Conservation (phyloP, 768 basidiomycete genomes). For the Agaricus subrufescens region DNA sequence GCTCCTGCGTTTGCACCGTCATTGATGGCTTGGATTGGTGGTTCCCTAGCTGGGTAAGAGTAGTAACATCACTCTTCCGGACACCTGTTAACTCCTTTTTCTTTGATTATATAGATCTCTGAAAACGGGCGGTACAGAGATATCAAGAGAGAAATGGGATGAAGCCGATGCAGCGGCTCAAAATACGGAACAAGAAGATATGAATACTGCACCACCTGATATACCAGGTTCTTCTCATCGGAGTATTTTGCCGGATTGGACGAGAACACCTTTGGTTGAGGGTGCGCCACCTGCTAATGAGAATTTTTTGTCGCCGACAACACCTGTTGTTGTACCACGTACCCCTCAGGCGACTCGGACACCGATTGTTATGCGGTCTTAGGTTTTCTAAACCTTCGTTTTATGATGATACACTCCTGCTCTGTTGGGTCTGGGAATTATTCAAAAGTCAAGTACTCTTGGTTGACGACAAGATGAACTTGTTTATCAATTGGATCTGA, state of each 20-base stretch:
- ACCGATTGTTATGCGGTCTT: background rate
- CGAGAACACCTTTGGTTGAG: constrained; percentile 51
- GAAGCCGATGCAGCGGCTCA: constrained; percentile 46
- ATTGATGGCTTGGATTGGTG: constrained; percentile 88
- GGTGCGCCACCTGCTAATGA: constrained; percentile 61
- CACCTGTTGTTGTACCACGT: background rate
- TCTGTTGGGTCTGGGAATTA: too few species aligned
- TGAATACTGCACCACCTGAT: background rate
- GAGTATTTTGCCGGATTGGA: constrained; percentile 79
- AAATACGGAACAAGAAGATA: constrained; percentile 31
- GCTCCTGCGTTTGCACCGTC: constrained; percentile 86
- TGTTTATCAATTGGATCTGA: too few species aligned
- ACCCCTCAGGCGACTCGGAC: constrained; percentile 1
- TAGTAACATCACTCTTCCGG: background rate
- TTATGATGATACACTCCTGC: background rate
- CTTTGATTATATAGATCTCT: constrained; percentile 57
- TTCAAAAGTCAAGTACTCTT: too few species aligned
- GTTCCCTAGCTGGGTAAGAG: constrained; percentile 82
- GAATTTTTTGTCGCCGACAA: background rate
- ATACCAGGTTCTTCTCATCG: constrained; percentile 24
- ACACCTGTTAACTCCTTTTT: too few species aligned
- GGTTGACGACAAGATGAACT: too few species aligned
- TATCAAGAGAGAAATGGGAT: constrained; percentile 84
- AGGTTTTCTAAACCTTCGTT: background rate
- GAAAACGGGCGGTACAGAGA: constrained; percentile 82